phyloP scores from a whole-genome alignment of 441 rosid genomes.

The Arabidopsis hybrid region DNA sequence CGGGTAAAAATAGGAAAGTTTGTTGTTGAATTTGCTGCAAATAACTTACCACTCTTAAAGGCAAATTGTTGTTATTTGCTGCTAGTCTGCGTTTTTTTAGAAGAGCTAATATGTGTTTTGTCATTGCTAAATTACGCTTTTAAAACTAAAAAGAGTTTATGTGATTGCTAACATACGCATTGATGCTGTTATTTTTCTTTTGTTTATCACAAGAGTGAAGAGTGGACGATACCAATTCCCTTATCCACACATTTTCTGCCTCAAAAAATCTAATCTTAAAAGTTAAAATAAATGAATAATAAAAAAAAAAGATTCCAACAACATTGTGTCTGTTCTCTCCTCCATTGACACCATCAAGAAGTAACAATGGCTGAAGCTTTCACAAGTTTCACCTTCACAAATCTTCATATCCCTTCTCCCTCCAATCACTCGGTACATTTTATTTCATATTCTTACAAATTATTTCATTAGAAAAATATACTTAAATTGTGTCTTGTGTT shows the following conservation, averaged over 20 bases:
- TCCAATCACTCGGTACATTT: slow-evolving; percentile 25
- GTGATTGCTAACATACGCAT: slow-evolving; percentile 24
- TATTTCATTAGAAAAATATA: neutral
- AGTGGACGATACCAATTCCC: slow-evolving; percentile 51
- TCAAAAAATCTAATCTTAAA: neutral
- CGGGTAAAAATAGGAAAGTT: neutral
- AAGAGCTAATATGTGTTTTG: too few relatives aligned
- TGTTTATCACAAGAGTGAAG: slow-evolving; percentile 25
- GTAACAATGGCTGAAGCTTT: slow-evolving; percentile 60
- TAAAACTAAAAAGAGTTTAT: neutral
- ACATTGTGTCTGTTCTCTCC: slow-evolving; percentile 3
- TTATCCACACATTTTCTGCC: slow-evolving; percentile 54
- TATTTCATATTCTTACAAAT: neutral
- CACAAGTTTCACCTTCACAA: slow-evolving; percentile 52
- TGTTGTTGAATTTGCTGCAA: too few relatives aligned
- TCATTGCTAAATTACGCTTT: neutral
- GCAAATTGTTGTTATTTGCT: too few relatives aligned
- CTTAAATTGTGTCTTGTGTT: slow-evolving; percentile 17
- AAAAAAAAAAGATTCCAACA: neutral
- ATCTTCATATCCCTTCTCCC: slow-evolving; percentile 46
- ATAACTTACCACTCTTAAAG: too few relatives aligned
- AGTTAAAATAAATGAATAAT: neutral
- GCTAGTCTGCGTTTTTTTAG: too few relatives aligned
- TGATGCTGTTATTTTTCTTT: neutral
- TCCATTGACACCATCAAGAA: slow-evolving; percentile 24